phyloP scores from a whole-genome alignment of 495 filamentous ascomycete species.

The Bombardia bombarda region DNA sequence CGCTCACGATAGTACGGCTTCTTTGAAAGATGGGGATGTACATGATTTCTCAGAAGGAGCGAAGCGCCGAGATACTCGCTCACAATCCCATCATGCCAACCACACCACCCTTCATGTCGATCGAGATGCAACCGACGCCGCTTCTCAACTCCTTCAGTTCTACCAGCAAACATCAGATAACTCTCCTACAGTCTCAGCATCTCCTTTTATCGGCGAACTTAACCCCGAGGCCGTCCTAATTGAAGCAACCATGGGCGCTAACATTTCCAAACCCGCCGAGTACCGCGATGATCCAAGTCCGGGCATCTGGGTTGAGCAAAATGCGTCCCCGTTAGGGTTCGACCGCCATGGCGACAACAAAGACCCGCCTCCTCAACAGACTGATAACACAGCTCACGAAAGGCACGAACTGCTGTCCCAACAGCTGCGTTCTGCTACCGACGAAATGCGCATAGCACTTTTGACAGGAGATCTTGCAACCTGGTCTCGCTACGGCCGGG shows the following conservation, averaged over 20 bases:
- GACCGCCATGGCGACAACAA: no score
- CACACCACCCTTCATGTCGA: conserved; percentile 4
- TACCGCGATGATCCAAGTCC: conserved; percentile 14
- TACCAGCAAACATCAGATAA: conserved; percentile 12
- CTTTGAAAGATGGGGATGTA: no score
- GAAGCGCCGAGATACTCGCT: no score
- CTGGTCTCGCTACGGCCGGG: not conserved
- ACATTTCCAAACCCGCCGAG: conserved; percentile 25
- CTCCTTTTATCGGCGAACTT: conserved; percentile 43
- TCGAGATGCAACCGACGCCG: conserved; percentile 16
- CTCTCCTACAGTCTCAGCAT: conserved; percentile 7
- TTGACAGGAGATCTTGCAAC: no score
- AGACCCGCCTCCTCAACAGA: no score
- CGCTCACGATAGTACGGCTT: not conserved
- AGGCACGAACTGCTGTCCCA: no score
- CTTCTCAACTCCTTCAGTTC: conserved; percentile 17
- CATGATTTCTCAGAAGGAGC: no score
- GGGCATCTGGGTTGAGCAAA: conserved; percentile 25
- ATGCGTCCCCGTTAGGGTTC: no score
- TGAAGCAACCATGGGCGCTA: conserved; percentile 31
- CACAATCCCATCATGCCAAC: no score
- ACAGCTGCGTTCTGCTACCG: no score
- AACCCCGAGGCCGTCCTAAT: conserved; percentile 47
- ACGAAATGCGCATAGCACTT: no score
- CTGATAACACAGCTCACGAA: no score